Evolutionary conservation across 2,329 filamentous ascomycete species (phyloP).

Genomic region (Scedosporium boydii): DNA sequence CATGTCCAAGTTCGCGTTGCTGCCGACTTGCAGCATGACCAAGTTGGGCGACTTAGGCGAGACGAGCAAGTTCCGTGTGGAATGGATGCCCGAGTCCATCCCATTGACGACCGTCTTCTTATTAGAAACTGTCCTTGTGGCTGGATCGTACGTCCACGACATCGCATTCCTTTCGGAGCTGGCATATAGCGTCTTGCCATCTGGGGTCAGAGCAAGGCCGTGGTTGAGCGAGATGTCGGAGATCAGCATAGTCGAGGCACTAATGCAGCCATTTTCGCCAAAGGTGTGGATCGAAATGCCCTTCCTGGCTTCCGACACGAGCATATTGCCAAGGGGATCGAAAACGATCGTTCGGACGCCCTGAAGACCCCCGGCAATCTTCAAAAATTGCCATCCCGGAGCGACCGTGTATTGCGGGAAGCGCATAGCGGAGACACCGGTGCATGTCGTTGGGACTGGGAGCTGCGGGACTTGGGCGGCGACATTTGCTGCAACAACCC

Average conservation of each 20-base stretch:
- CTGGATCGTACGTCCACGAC: conserved; percentile 47
- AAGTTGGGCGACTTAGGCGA: conserved; percentile 25
- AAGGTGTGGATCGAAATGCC: conserved; percentile 31
- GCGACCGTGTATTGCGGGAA: conserved; percentile 5
- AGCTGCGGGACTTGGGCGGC: conserved; percentile 1
- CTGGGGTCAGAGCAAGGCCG: conserved; percentile 28
- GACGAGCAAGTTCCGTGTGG: conserved; percentile 25
- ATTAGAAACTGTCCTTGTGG: conserved; percentile 31
- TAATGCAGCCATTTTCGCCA: conserved; percentile 28
- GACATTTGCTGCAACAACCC: not conserved
- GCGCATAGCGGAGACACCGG: conserved; percentile 1
- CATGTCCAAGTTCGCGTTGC: conserved; percentile 28
- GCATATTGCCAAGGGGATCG: conserved; percentile 25
- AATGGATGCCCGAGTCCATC: conserved; percentile 29
- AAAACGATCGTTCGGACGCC: conserved; percentile 17
- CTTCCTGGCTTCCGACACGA: conserved; percentile 24
- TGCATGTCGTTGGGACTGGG: conserved; percentile 1
- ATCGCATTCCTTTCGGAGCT: conserved; percentile 33
- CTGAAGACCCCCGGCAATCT: conserved; percentile 1
- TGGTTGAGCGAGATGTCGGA: conserved; percentile 26
- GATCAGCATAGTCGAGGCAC: conserved; percentile 24
- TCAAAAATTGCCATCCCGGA: not conserved
- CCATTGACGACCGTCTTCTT: conserved; percentile 28
- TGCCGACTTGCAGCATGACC: conserved; percentile 27
- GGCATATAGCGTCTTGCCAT: conserved; percentile 27